These are phyloP conservation scores for Vitis hybrid DNA, from an alignment of 177 flowering plant genomes.

Conservation along the genomic window DNA sequence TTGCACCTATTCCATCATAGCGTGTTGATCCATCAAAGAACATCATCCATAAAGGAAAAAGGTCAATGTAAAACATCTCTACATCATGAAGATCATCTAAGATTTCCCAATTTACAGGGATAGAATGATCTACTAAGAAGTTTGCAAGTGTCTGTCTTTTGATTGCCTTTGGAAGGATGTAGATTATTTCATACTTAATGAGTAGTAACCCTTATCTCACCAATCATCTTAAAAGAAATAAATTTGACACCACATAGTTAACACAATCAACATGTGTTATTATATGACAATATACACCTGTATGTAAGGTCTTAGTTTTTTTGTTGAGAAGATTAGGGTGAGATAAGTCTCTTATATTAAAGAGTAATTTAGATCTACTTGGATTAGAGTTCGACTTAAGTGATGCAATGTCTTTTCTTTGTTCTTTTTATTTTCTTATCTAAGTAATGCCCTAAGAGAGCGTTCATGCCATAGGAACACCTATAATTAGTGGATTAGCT, in stretches of 20 bases:
- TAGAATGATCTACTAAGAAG: slow-evolving; percentile 10
- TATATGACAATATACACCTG: slow-evolving; percentile 2
- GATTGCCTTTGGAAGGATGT: slow-evolving; percentile 5
- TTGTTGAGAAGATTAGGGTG: slow-evolving; percentile 1
- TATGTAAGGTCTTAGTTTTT: slow-evolving; percentile 10
- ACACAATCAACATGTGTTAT: background rate
- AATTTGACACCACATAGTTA: slow-evolving; percentile 9
- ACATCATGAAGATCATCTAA: background rate
- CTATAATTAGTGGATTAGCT: too few species aligned
- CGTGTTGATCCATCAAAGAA: too few species aligned
- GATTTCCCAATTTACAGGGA: slow-evolving; percentile 4
- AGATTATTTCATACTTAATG: background rate
- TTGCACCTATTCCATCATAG: too few species aligned
- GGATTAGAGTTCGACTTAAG: slow-evolving; percentile 1
- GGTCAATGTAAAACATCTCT: background rate
- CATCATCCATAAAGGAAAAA: too few species aligned
- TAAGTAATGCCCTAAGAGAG: background rate
- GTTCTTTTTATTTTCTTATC: slow-evolving; percentile 6
- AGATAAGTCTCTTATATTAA: slow-evolving; percentile 9
- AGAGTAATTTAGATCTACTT: background rate
- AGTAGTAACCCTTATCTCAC: background rate
- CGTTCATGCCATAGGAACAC: background rate
- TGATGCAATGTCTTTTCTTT: background rate
- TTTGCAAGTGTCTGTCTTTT: slow-evolving; percentile 13
- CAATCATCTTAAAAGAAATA: background rate